Evolutionary conservation across 805 yeast genomes (phyloP).

Genomic region (Ogataea nonfermentans): DNA sequence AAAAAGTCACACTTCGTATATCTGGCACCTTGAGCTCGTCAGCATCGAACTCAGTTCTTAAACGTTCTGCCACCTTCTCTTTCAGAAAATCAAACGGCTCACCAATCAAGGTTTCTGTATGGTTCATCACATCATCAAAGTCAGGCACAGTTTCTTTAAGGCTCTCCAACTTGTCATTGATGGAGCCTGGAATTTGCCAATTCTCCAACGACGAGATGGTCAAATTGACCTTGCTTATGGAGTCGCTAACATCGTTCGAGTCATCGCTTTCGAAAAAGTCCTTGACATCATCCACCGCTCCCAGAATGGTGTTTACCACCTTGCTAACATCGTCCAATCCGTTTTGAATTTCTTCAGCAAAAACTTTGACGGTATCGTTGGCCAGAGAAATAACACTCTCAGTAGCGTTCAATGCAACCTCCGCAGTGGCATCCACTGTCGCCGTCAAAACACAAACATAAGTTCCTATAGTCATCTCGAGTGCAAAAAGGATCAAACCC

Average conservation of each 20-base stretch:
- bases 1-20: conserved; percentile 34
- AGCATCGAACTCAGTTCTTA: conserved; percentile 22
- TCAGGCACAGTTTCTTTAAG: conserved; percentile 58
- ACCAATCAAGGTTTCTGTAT: conserved; percentile 51
- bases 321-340: conserved; percentile 62
- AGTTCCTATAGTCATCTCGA: conserved; percentile 81
- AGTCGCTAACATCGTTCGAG: conserved; percentile 30
- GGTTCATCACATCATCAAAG: conserved; percentile 61
- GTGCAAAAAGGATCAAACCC: conserved; percentile 55
- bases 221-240: conserved; percentile 50
- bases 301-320: conserved; percentile 54
- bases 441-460: conserved; percentile 79
- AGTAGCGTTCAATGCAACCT: conserved; percentile 71
- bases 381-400: conserved; percentile 58
- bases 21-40: conserved; percentile 42
- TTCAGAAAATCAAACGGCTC: conserved; percentile 58
- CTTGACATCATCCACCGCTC: conserved; percentile 42
- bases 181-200: conserved; percentile 62
- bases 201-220: conserved; percentile 55
- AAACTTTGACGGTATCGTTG: conserved; percentile 52
- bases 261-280: conserved; percentile 52
- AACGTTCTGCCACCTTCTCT: conserved; percentile 32
- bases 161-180: conserved; percentile 53
- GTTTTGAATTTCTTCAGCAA: conserved; percentile 61
- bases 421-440: conserved; percentile 68